Base-by-base conservation (phyloP, 371 early-diverging fungal genomes). In the Lichtheimia ornata region DNA sequence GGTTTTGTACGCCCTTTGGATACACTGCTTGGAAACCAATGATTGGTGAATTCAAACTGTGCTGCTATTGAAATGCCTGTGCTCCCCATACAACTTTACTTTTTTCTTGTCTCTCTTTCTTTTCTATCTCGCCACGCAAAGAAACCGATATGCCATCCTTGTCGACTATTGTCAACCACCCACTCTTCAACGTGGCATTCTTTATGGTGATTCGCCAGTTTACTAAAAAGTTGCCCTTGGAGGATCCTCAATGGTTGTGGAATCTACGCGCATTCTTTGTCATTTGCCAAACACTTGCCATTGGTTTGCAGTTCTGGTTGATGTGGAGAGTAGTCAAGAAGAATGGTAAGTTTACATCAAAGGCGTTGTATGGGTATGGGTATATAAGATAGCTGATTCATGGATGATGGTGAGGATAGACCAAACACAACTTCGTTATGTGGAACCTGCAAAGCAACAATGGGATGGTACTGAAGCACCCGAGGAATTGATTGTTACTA, bases 381-480 rank as follows among this genome's bases (percentile, higher is more conserved):
- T n/a, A n/a, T n/a, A n/a, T 4, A 22, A 49, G 9, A 5, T 24
- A 47, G 17, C 47, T 47, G 17, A 17, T 22, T 9, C 7, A 22
- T 47, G 5, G 22, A n/a, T 18, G 13, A 45, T 45, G 18, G 47
- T 22, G 22, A 22, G 17, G 20, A 55, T 56, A 79, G 80, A 79
- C 56, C 65, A 65, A 24, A 79, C 80, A 22, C 25, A 57, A 11
- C 52, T 79, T 17, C 68, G 69, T 13, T 79, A 79, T 49, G 76
- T 79, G 14, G 70, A 76, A 27, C 74, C 76, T 50, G 65, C 65
- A 3, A 50, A 55, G n/a, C 70, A 66, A 17, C 56, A 64, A 6
- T 79, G 80, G 80, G 73, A 76, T 66, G 80, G 80, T 12, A 67
- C 63, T 17, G 62, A 70, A 47, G 60, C 60, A 15, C 22, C 60